phyloP scores from a whole-genome alignment of 2,329 filamentous ascomycete genomes.

The Plenodomus lindquistii region DNA sequence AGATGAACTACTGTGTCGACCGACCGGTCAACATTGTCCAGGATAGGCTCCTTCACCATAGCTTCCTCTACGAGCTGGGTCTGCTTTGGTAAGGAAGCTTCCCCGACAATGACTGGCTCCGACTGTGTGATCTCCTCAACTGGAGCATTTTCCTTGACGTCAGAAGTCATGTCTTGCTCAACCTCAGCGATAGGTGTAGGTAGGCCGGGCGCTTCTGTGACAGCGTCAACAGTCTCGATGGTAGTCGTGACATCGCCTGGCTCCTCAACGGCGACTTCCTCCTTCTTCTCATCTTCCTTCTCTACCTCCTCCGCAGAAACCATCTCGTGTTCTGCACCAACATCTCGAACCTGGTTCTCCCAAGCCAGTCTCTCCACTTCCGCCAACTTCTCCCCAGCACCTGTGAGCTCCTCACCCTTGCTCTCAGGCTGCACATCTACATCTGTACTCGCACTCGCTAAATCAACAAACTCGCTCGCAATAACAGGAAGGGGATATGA shows the following conservation, averaged over 20 bases:
- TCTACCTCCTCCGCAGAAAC: conserved; percentile 16
- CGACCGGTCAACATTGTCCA: conserved; percentile 5
- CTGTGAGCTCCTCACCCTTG: conserved; percentile 4
- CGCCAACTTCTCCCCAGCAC: conserved; percentile 1
- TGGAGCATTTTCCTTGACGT: no score
- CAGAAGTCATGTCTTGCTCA: background rate
- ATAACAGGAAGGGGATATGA: conserved; percentile 28
- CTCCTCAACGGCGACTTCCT: conserved; percentile 12
- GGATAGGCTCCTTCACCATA: background rate
- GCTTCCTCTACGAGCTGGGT: conserved; percentile 2
- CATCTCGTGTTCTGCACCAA: conserved; percentile 6
- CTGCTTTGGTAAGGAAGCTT: no score
- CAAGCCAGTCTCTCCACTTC: conserved; percentile 1
- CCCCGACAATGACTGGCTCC: no score
- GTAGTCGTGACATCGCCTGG: background rate
- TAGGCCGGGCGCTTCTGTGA: no score
- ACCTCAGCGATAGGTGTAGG: background rate
- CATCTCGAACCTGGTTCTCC: conserved; percentile 1
- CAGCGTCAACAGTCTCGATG: conserved; percentile 4
- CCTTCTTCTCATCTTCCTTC: conserved; percentile 23
- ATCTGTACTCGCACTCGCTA: conserved; percentile 12
- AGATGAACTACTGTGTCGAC: background rate
- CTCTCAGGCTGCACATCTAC: conserved; percentile 5
- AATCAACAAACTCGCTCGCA: conserved; percentile 29
- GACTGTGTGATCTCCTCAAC: background rate